phyloP scores from a whole-genome alignment of 2,329 filamentous ascomycete genomes.

The Knufia petricola region DNA sequence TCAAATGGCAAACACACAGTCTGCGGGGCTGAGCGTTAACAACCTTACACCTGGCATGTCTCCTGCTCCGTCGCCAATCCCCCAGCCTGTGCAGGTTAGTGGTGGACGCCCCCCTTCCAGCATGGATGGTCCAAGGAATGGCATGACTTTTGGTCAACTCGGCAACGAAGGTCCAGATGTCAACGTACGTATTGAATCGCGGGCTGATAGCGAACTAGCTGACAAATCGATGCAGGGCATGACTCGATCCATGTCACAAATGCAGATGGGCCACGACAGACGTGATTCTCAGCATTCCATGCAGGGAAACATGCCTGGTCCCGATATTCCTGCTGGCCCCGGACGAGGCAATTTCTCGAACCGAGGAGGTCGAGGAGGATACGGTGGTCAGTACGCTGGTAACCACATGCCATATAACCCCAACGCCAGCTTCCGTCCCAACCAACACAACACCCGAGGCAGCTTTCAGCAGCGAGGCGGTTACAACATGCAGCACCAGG shows the following conservation, averaged over 20 bases:
- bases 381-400: conserved; percentile 48
- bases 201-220: neutral
- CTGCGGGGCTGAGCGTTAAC: conserved; percentile 18
- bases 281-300: conserved; percentile 78
- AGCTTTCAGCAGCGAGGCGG: conserved; percentile 33
- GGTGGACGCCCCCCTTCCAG: conserved; percentile 72
- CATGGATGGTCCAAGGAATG: conserved; percentile 59
- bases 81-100: conserved; percentile 72
- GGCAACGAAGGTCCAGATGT: conserved; percentile 58
- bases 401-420: conserved; percentile 47
- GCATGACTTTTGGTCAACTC: conserved; percentile 74
- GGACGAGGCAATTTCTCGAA: conserved; percentile 46
- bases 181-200: conserved; percentile 51
- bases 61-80: conserved; percentile 89
- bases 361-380: conserved; percentile 46
- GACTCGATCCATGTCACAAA: conserved; percentile 58
- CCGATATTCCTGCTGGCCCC: conserved; percentile 42
- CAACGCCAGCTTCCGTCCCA: conserved; percentile 41
- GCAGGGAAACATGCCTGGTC: conserved; percentile 62
- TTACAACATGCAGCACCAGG: conserved; percentile 40
- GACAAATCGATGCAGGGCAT: conserved; percentile 45
- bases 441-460: conserved; percentile 39
- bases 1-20: conserved; percentile 18
- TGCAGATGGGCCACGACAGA: conserved; percentile 62
- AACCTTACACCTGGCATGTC: conserved; percentile 51